A percentile compares a stretch with the other conserved stretches of the same genome.
These are phyloP conservation scores for Voacanga thouarsii DNA, from an alignment of 257 asterid genomes.

Conservation along the genomic window DNA sequence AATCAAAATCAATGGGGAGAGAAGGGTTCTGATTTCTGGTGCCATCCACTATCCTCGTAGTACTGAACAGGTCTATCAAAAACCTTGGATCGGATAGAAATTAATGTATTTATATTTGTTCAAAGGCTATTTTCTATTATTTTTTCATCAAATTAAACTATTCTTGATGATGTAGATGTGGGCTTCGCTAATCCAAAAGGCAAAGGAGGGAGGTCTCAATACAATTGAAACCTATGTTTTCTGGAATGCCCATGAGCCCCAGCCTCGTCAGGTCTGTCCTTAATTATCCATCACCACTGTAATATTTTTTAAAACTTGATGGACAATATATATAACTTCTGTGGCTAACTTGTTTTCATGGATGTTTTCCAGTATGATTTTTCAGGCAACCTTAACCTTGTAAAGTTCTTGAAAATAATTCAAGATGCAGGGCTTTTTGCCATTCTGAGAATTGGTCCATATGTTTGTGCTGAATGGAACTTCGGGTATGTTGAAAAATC, in stretches of 20 bases:
- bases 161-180: constrained; percentile 32
- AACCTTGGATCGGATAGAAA: not conserved
- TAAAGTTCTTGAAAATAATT: constrained; percentile 34
- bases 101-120: no score
- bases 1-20: not conserved
- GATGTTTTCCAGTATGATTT: constrained; percentile 31
- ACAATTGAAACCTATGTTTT: constrained; percentile 47
- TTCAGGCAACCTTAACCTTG: constrained; percentile 30
- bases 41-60: constrained; percentile 5
- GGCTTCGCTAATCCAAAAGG: constrained; percentile 37
- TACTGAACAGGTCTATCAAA: not conserved
- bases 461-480: constrained; percentile 43
- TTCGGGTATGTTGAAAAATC: not conserved
- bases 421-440: constrained; percentile 45
- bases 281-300: not conserved
- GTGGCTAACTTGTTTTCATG: not conserved
- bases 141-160: not conserved
- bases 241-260: constrained; percentile 55
- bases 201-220: constrained; percentile 49
- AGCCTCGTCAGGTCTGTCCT: constrained; percentile 29
- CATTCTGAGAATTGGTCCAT: constrained; percentile 48
- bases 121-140: not conserved
- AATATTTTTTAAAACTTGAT: not conserved
- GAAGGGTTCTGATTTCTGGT: not conserved
- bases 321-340: not conserved